Conservation (phyloP, 306 rosid species). For the Amphicarpaea edgeworthii region DNA sequence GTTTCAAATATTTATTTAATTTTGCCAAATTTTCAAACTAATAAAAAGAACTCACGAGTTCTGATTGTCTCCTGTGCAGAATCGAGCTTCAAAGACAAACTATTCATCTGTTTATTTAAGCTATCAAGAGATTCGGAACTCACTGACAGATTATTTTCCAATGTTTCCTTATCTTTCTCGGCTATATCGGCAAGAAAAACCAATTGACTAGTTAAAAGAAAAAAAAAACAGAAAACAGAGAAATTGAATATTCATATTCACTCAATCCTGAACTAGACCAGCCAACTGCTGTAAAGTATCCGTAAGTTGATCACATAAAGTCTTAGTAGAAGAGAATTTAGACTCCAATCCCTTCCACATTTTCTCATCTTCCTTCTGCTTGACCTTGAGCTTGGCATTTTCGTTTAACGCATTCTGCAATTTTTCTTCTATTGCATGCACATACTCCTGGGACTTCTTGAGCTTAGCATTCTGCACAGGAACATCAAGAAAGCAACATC, state of each 20-base stretch:
- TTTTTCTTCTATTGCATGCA: constrained; percentile 77
- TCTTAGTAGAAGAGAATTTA: constrained; percentile 87
- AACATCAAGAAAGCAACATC: constrained; percentile 10
- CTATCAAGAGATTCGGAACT: constrained; percentile 69
- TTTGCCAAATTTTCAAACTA: constrained; percentile 13
- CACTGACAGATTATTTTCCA: constrained; percentile 73
- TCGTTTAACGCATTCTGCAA: constrained; percentile 88
- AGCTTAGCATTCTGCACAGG: constrained; percentile 73
- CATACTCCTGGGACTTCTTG: constrained; percentile 75
- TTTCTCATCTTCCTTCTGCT: constrained; percentile 93
- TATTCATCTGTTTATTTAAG: constrained; percentile 77
- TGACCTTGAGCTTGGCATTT: constrained; percentile 87
- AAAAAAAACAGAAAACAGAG: background rate
- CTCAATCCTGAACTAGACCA: constrained; percentile 85
- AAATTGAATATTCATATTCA: constrained; percentile 44
- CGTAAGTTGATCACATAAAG: constrained; percentile 80
- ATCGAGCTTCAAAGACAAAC: constrained; percentile 68
- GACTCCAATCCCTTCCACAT: constrained; percentile 89
- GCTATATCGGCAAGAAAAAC: constrained; percentile 56
- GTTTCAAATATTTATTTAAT: constrained; percentile 17
- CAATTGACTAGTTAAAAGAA: background rate
- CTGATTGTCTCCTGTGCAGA: constrained; percentile 68
- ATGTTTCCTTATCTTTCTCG: constrained; percentile 75
- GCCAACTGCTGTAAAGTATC: constrained; percentile 83
- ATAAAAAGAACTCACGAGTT: constrained; percentile 59